phyloP scores from a whole-genome alignment of 176 grass and related monocot species.

The Areca catechu region DNA sequence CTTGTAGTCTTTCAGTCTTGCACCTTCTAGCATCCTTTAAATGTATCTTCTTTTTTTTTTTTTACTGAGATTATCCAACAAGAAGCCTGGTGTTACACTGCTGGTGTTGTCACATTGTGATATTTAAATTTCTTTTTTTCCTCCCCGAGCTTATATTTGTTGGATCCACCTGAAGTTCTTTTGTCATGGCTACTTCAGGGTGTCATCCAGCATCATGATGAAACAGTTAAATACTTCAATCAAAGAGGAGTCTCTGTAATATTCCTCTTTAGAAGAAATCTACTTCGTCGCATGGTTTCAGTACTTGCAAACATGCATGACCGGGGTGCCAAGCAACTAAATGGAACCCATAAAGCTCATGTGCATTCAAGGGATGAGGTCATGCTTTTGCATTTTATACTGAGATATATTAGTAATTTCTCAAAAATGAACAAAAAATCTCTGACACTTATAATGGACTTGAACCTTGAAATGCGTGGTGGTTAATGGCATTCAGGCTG shows the following conservation, averaged over 20 bases:
- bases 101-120: no score
- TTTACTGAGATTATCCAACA: no score
- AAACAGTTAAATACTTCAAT: conserved; percentile 79
- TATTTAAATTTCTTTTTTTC: no score
- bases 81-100: no score
- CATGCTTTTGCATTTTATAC: neutral
- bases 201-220: conserved; percentile 58
- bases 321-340: conserved; percentile 60
- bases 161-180: no score
- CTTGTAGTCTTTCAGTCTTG: no score
- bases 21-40: no score
- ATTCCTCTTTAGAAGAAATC: conserved; percentile 87
- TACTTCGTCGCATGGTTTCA: conserved; percentile 72
- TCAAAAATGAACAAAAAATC: neutral
- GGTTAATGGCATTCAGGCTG: conserved; percentile 40
- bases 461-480: neutral
- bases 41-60: no score
- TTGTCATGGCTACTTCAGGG: conserved; percentile 42
- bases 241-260: conserved; percentile 64
- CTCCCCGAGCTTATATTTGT: no score
- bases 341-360: conserved; percentile 78
- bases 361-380: conserved; percentile 64
- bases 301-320: conserved; percentile 80
- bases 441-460: neutral
- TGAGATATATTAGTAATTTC: no score